Evolutionary conservation across 2,329 filamentous ascomycete species (phyloP).

Genomic region (Shiraia bambusicola): DNA sequence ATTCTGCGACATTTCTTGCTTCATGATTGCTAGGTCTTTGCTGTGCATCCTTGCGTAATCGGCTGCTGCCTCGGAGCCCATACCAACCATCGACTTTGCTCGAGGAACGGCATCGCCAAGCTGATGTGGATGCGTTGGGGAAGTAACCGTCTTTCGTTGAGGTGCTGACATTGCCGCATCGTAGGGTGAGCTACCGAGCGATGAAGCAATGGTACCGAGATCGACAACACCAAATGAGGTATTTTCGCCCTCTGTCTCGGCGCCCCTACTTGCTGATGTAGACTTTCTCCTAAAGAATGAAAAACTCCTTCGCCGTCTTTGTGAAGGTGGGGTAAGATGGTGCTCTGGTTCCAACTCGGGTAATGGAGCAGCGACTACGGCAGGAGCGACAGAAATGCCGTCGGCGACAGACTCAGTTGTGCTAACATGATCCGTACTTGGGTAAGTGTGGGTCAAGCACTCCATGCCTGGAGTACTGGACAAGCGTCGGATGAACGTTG

Average conservation of each 20-base stretch:
- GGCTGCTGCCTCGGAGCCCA: slow-evolving; percentile 40
- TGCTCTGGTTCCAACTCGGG: slow-evolving; percentile 26
- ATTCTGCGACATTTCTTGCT: slow-evolving; percentile 22
- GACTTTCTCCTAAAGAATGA: slow-evolving; percentile 36
- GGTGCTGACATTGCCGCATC: slow-evolving; percentile 42
- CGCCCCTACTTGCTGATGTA: slow-evolving; percentile 24
- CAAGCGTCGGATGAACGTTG: slow-evolving; percentile 40
- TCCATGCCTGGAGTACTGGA: slow-evolving; percentile 40
- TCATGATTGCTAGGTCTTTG: slow-evolving; percentile 30
- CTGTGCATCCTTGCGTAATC: slow-evolving; percentile 41
- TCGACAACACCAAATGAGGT: slow-evolving; percentile 35
- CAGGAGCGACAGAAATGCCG: slow-evolving; percentile 3
- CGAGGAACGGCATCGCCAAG: slow-evolving; percentile 31
- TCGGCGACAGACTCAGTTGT: slow-evolving; percentile 9
- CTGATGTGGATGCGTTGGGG: slow-evolving; percentile 41
- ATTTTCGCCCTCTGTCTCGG: slow-evolving; percentile 15
- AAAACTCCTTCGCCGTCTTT: slow-evolving; percentile 27
- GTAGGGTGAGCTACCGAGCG: slow-evolving; percentile 48
- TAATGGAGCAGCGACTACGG: slow-evolving; percentile 15
- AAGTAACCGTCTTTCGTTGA: slow-evolving; percentile 17
- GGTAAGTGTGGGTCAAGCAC: slow-evolving; percentile 40
- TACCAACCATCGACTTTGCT: slow-evolving; percentile 34
- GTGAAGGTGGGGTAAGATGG: slow-evolving; percentile 23
- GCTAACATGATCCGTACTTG: slow-evolving; percentile 30
- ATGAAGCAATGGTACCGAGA: slow-evolving; percentile 45